Evolutionary conservation across 208 protist genomes (phyloP), one percentile per base, ranked within the genome.

Genomic region (Endotrypanum monterogeii): DNA sequence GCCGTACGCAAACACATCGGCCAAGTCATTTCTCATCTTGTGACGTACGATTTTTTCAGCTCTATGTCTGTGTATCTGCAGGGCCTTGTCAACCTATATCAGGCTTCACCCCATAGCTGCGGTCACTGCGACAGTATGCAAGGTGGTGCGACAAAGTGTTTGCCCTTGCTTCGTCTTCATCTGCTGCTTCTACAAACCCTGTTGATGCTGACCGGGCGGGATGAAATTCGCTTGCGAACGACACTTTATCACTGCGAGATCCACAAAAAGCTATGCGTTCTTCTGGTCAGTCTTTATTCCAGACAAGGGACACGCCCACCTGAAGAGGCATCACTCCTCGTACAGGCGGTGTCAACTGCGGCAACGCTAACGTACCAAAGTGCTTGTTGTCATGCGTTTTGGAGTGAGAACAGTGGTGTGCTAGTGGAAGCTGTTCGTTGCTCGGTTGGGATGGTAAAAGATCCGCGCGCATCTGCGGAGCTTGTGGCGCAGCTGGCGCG

Each of bases 401-500:
- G 76, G 76, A 8, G 11, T 6, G 25, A 39, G 3, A 58, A 76
- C 28, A 58, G 25, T 35, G 18, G 25, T n/a, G 51, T 58, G 9
- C 54, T 80, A 20, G n/a, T 67, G 30, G 51, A 30, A 37, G 18
- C 70, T 39, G 23, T 54, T 4, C 41, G 73, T 18, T 16, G 23
- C 32, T 57, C 52, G 20, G 28, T 48, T 20, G 54, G 3, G 14
- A 70, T 20, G 18, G 16, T 28, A 16, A 9, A 9, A 56, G 61
- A 56, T n/a, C 37, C 41, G 7, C 56, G 61, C 37, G 16, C 39
- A 23, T 44, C 65, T 37, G 74, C 76, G 30, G 81, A 81, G 39
- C 65, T 85, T 23, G 66, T 82, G 39, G 63, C 60, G 3, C 84
- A 88, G 72, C 50, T 88, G 50, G 74, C 74, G 68, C 84, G 84